Conservation (phyloP, 2,329 filamentous ascomycete species). For the Fusarium subtropicale region DNA sequence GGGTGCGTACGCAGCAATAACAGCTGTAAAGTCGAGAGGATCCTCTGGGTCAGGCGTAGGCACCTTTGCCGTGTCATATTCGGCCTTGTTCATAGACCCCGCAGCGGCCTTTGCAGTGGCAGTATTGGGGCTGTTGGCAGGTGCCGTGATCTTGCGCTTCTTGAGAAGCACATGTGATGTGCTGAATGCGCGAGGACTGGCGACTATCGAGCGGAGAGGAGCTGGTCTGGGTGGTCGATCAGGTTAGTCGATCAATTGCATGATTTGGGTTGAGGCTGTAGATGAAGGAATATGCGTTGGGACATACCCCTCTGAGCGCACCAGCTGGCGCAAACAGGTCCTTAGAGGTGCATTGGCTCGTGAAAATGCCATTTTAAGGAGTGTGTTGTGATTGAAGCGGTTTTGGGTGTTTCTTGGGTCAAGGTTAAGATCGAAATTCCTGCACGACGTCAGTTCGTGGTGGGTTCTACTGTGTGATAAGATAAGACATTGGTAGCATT, state of each 20-base stretch:
- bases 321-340: conserved; percentile 42
- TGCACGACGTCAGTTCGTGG: conserved; percentile 44
- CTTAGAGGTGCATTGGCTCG: conserved; percentile 42
- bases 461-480: conserved; percentile 34
- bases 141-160: conserved; percentile 54
- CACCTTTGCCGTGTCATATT: conserved; percentile 38
- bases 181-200: conserved; percentile 47
- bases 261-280: background rate
- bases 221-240: conserved; percentile 25
- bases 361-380: conserved; percentile 39
- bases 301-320: conserved; percentile 43
- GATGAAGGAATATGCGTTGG: background rate
- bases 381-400: background rate
- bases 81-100: conserved; percentile 33
- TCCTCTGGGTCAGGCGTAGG: conserved; percentile 54
- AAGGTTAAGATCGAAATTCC: conserved; percentile 33
- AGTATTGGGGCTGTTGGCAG: conserved; percentile 48
- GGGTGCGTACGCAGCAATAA: conserved; percentile 57
- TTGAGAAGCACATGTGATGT: conserved; percentile 49
- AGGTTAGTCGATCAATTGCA: conserved; percentile 35
- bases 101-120: conserved; percentile 32
- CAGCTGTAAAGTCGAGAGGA: conserved; percentile 62
- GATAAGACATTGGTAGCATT: conserved; percentile 38
- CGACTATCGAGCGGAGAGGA: conserved; percentile 30
- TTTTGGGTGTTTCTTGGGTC: background rate